These are phyloP conservation scores for Scheffersomyces stambukii DNA, from an alignment of 1,139 yeast species.

Conservation along the genomic window DNA sequence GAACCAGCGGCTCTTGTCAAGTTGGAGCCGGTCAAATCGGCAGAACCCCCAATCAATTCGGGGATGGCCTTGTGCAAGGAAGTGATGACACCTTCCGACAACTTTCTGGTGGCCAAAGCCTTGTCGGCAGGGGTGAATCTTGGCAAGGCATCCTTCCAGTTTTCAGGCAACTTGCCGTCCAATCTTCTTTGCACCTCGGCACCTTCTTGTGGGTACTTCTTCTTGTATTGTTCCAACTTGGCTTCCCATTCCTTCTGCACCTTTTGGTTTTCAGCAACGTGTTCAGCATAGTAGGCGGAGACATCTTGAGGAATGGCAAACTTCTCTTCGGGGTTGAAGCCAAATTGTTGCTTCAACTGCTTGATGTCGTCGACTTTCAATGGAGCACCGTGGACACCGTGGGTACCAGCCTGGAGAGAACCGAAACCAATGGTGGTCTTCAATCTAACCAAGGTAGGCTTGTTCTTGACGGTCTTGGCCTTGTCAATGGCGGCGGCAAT, in stretches of 20 bases:
- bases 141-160: slow-evolving; percentile 82
- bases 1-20: slow-evolving; percentile 86
- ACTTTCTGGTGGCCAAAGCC: slow-evolving; percentile 92
- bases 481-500: slow-evolving; percentile 69
- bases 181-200: slow-evolving; percentile 82
- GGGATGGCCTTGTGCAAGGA: slow-evolving; percentile 67
- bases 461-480: slow-evolving; percentile 63
- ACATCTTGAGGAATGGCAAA: slow-evolving; percentile 86
- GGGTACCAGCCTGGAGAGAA: slow-evolving; percentile 81
- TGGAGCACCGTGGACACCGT: slow-evolving; percentile 96
- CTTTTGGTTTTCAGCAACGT: slow-evolving; percentile 54
- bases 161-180: slow-evolving; percentile 73
- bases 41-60: slow-evolving; percentile 96
- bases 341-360: slow-evolving; percentile 80
- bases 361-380: slow-evolving; percentile 89
- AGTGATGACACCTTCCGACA: slow-evolving; percentile 78
- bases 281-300: slow-evolving; percentile 58
- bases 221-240: slow-evolving; percentile 56
- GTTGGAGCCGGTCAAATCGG: slow-evolving; percentile 97
- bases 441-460: slow-evolving; percentile 90
- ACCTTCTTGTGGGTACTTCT: slow-evolving; percentile 75
- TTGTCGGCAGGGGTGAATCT: slow-evolving; percentile 71
- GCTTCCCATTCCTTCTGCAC: slow-evolving; percentile 73
- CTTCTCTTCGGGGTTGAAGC: slow-evolving; percentile 82
- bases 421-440: slow-evolving; percentile 95